Percentiles rank a stretch among this genome's conserved stretches.
phyloP scores from a whole-genome alignment of 306 rosid species.

The Delonix regia region DNA sequence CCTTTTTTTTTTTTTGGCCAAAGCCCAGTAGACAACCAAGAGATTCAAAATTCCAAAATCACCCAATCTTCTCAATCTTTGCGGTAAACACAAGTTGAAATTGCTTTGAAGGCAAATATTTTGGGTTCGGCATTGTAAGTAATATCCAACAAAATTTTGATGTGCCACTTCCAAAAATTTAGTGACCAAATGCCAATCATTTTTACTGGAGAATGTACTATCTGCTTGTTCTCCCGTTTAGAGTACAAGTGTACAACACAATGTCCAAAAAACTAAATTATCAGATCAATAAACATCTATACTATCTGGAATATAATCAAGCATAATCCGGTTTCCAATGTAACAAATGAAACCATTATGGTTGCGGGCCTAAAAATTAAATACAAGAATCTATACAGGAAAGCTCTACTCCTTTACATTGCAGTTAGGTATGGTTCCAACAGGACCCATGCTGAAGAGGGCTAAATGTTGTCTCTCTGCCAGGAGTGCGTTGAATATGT shows the following conservation, averaged over 20 bases:
- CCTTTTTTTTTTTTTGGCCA: no score
- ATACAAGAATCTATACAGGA: constrained; percentile 58
- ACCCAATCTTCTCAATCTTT: neutral
- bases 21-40: neutral
- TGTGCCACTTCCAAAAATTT: neutral
- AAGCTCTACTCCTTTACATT: constrained; percentile 48
- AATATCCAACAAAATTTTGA: neutral
- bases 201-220: neutral
- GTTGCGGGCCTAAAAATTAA: constrained; percentile 42
- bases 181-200: neutral
- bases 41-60: neutral
- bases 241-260: neutral
- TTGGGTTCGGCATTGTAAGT: neutral
- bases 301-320: constrained; percentile 22
- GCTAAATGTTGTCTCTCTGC: constrained; percentile 29
- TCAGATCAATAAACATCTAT: neutral
- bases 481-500: constrained; percentile 42
- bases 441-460: constrained; percentile 27
- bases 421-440: constrained; percentile 43
- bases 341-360: constrained; percentile 45
- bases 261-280: neutral
- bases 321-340: constrained; percentile 32
- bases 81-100: neutral
- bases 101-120: neutral
- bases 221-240: neutral